Base-by-base conservation (phyloP, 1,284 basidiomycete species). In the Leccinum huronense region DNA sequence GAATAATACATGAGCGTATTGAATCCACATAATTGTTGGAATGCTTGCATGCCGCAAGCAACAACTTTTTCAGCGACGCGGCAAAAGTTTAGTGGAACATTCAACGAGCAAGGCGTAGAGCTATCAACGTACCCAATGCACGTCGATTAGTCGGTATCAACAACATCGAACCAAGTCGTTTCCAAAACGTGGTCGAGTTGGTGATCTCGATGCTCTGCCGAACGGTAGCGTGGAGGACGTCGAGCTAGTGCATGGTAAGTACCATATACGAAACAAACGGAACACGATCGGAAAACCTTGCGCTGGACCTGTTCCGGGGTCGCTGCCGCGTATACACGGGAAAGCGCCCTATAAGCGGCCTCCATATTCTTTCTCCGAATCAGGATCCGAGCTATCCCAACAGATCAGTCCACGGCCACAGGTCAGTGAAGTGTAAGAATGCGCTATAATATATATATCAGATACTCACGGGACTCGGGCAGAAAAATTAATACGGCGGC, bases 11-110 rank as follows among this genome's bases (percentile, higher is more conserved):
- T 90, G 62, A 90, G 80, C 0, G 86, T 86, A 69, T 88, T 88
- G 78, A 88, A 90, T 2, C 92, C 91, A 68, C 88, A 93, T 0
- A 93, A 80, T 73, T 94, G 91, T 71, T 94, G 92, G 75, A 88
- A 89, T 0, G 89, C 90, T 77, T 94, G 91, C 72, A 94, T 84
- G 38, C 89, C 90, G 69, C 89, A 91, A 7, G 85, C 89, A 40
- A 94, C 82, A 67, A 89, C 88, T 90, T 57, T 53, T 42, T 51
- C 19, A 5, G 23, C 2, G 8, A 45, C 38, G 10, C 2, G 33
- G 45, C 30, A 40, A 8, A 3, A 30, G 9, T 27, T 68, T 7
- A 58, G 61, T 63, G 31, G 16, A 27, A n/a, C 36, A 27, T 42
- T 7, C 23, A 59, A 62, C 40, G 31, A 56, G n/a, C 36, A 51